Base-by-base conservation (phyloP, 129 eudicot genomes). In the Saussurea involucrata region DNA sequence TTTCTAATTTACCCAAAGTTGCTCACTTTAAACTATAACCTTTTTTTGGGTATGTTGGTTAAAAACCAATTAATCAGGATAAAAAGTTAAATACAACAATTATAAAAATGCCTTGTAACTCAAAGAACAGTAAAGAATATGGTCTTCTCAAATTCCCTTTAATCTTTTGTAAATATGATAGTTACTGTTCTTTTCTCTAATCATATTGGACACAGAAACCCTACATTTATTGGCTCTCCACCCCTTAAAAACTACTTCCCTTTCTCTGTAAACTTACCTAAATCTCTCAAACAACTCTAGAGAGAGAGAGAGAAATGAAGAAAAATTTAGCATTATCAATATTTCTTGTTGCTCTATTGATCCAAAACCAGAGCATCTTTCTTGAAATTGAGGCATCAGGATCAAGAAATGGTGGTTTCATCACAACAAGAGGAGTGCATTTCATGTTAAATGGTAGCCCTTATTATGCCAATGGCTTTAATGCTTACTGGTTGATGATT, bases 401-500 rank as follows among this genome's bases (percentile, higher is more conserved):
- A 78, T 32, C 76, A 44, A 73, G 42, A 70, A 77, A 88, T 74
- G 86, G 86, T 83, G 90, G 82, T 28, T 94, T 94, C 76, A 83
- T 94, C 66, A 79, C 87, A 73, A 85, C 87, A 33, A 87, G 88
- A 31, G 98, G 98, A 68, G 90, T 87, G 83, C 97, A 86, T 61
- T 94, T 94, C 76, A 78, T 91, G 87, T 66, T 91, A 18, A 94
- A 94, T 82, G 98, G 98, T 0, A 80, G 84, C 31, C 97, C 98
- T 36, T 94, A 84, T 46, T 94, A 91, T 76, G 98, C 97, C 58
- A 91, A 94, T 84, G 98, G 98, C 33, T 88, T 92, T 76, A 92
- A 92, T 79, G 96, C 98, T 66, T 92, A 90, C 75, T 92, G 98
- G 98, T 80, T 92, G 28, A 92, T 92, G 98, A 53, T 84, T 68